Evolutionary conservation across 352 stramenopile species (phyloP).

Genomic region (Phytophthora foliorum): DNA sequence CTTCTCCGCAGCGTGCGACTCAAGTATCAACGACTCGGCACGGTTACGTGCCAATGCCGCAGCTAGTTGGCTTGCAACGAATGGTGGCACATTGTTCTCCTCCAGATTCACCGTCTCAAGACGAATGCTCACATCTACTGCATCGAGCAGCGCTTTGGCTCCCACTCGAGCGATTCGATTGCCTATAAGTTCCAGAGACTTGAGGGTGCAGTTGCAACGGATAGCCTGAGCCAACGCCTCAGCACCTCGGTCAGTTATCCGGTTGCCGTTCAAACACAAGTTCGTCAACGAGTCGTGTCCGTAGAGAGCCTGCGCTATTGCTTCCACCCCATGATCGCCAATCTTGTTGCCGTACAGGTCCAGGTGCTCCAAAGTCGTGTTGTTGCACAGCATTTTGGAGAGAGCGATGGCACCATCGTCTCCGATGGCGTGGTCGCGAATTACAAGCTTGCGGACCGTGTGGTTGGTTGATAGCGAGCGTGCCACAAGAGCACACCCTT

Average conservation of each 20-base stretch:
- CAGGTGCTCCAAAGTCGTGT: conserved; percentile 73
- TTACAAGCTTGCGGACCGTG: conserved; percentile 69
- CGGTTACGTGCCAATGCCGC: conserved; percentile 66
- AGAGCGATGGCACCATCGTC: conserved; percentile 71
- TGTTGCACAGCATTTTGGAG: conserved; percentile 77
- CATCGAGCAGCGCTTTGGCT: conserved; percentile 59
- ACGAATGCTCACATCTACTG: conserved; percentile 71
- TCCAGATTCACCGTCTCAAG: conserved; percentile 72
- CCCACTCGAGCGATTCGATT: conserved; percentile 65
- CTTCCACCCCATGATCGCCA: conserved; percentile 63
- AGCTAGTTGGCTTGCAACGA: conserved; percentile 57
- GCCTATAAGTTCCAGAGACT: conserved; percentile 67
- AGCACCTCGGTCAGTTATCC: conserved; percentile 67
- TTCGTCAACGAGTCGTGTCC: conserved; percentile 75
- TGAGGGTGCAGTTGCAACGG: conserved; percentile 70
- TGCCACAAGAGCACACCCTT: conserved; percentile 68
- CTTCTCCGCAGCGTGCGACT: conserved; percentile 58
- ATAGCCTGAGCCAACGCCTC: conserved; percentile 61
- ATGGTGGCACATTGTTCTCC: conserved; percentile 58
- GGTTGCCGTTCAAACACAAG: conserved; percentile 67
- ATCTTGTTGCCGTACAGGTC: conserved; percentile 80
- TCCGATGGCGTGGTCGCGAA: conserved; percentile 77
- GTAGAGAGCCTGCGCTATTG: conserved; percentile 74
- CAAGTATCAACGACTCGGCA: conserved; percentile 43
- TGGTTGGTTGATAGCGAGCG: conserved; percentile 70